Conservation (phyloP, 495 filamentous ascomycete genomes). For the Thozetella sp. region DNA sequence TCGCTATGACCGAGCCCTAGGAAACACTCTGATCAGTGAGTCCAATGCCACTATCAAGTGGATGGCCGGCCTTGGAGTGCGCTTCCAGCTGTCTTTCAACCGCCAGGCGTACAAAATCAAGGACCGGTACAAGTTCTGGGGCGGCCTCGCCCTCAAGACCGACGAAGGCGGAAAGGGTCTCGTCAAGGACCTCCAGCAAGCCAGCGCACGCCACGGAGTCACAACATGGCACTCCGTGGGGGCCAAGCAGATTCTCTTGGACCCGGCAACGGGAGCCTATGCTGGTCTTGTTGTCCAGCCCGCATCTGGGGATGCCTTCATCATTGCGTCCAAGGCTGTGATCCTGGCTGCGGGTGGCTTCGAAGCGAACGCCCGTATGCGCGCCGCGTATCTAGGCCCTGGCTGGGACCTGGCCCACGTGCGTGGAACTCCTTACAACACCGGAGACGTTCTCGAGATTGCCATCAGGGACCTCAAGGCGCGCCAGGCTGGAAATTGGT, state of each 20-base stretch:
- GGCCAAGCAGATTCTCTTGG: slow-evolving; percentile 37
- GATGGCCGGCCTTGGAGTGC: slow-evolving; percentile 52
- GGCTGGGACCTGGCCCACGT: slow-evolving; percentile 63
- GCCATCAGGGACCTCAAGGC: slow-evolving; percentile 51
- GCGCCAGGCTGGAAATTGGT: slow-evolving; percentile 56
- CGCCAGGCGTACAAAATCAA: slow-evolving; percentile 61
- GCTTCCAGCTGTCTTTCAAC: slow-evolving; percentile 61
- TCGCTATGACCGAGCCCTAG: slow-evolving; percentile 44
- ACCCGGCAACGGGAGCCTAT: slow-evolving; percentile 35
- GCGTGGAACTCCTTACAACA: slow-evolving; percentile 63
- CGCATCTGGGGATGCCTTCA: slow-evolving; percentile 14
- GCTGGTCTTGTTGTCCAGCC: slow-evolving; percentile 32
- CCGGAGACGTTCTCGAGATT: slow-evolving; percentile 51
- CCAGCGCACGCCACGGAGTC: slow-evolving; percentile 41
- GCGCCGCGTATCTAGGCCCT: slow-evolving; percentile 59
- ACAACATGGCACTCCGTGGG: slow-evolving; percentile 42
- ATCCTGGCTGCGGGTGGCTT: slow-evolving; percentile 65
- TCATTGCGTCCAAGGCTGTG: slow-evolving; percentile 39
- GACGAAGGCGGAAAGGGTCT: slow-evolving; percentile 61
- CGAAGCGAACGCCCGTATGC: slow-evolving; percentile 55
- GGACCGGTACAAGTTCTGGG: slow-evolving; percentile 62
- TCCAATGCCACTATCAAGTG: slow-evolving; percentile 51
- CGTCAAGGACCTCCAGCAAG: slow-evolving; percentile 43
- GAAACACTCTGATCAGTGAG: slow-evolving; percentile 44
- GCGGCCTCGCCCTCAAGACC: slow-evolving; percentile 57